A percentile compares a stretch with the other conserved stretches of the same genome.
Evolutionary conservation across 2,329 filamentous ascomycete genomes (phyloP).

Genomic region (Pyricularia sp.): DNA sequence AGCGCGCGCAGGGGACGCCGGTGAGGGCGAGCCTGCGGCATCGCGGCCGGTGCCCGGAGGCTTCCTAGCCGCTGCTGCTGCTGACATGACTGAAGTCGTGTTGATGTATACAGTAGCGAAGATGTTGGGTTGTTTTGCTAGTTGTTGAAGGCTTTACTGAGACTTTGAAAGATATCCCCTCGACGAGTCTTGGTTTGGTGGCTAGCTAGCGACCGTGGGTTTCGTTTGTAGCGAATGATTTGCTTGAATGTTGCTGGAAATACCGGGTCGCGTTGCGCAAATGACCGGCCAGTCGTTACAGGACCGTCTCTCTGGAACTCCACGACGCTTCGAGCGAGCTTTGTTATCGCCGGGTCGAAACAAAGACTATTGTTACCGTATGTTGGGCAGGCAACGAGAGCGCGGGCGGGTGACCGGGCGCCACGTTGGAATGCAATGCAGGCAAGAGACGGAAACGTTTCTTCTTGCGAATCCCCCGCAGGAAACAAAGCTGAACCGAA

Average conservation of each 20-base stretch:
- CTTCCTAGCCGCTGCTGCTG: slow-evolving; percentile 36
- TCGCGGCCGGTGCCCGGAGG: slow-evolving; percentile 34
- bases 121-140: neutral
- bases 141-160: neutral
- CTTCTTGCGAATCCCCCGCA: neutral
- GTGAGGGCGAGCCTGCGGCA: slow-evolving; percentile 22
- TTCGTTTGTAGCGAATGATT: neutral
- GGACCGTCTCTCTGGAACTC: neutral
- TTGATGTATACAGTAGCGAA: neutral
- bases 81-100: slow-evolving; percentile 29
- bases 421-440: neutral
- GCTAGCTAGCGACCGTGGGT: neutral
- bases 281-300: neutral
- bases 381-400: neutral
- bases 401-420: neutral
- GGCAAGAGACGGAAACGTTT: neutral
- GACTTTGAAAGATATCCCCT: neutral
- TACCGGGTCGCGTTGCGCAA: neutral
- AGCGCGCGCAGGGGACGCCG: slow-evolving; percentile 24
- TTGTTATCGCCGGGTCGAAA: neutral
- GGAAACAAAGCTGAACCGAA: neutral
- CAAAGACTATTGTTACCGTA: neutral
- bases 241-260: neutral
- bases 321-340: neutral
- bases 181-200: neutral